These are phyloP conservation scores for Bifiguratus adelaidae DNA, from an alignment of 192 early-diverging fungal genomes.

Conservation along the genomic window DNA sequence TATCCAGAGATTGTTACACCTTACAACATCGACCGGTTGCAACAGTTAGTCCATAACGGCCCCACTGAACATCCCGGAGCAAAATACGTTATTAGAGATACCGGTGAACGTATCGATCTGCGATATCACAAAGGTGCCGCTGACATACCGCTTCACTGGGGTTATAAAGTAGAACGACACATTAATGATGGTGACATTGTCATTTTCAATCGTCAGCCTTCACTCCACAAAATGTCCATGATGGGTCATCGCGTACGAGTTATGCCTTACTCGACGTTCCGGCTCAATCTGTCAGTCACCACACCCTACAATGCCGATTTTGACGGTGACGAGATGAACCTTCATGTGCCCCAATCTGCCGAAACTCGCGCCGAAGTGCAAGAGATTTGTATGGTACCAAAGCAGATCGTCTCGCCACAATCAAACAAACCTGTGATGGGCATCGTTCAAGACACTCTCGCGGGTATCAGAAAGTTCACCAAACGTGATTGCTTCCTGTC, in stretches of 20 bases:
- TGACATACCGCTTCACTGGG: constrained; percentile 79
- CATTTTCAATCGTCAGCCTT: constrained; percentile 99
- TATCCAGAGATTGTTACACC: constrained; percentile 96
- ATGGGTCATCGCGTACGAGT: constrained; percentile 96
- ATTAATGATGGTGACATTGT: constrained; percentile 91
- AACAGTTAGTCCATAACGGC: constrained; percentile 82
- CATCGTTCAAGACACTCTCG: constrained; percentile 98
- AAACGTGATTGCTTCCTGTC: constrained; percentile 83
- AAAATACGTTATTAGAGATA: constrained; percentile 92
- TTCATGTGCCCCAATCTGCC: constrained; percentile 96
- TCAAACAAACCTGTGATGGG: constrained; percentile 99
- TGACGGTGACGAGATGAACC: constrained; percentile 99
- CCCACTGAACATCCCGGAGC: constrained; percentile 92
- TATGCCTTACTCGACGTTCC: constrained; percentile 99
- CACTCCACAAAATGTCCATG: constrained; percentile 99
- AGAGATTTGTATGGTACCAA: constrained; percentile 97
- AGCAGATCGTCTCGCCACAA: constrained; percentile 94
- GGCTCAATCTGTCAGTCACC: constrained; percentile 93
- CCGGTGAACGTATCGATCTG: constrained; percentile 88
- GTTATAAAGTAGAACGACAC: constrained; percentile 93
- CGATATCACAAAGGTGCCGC: constrained; percentile 73
- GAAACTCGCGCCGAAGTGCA: constrained; percentile 92
- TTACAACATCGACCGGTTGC: constrained; percentile 88
- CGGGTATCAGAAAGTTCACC: constrained; percentile 92
- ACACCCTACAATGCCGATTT: constrained; percentile 99